phyloP scores from a whole-genome alignment of 1,284 basidiomycete species.

The Trichosporon faecale region DNA sequence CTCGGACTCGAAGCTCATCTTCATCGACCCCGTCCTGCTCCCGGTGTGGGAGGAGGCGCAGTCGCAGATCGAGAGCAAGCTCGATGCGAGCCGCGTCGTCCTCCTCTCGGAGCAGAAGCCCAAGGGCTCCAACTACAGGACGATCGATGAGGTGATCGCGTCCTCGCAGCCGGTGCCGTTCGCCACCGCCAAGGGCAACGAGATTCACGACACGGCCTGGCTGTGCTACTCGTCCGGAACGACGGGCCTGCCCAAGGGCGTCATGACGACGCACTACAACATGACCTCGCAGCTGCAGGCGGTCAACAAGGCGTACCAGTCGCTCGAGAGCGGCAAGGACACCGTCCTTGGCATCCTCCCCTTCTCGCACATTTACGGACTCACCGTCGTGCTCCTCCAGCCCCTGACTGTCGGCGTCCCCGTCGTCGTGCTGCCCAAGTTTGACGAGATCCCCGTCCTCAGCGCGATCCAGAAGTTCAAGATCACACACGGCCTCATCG shows the following conservation, averaged over 20 bases:
- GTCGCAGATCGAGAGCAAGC: slow-evolving; percentile 7
- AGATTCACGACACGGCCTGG: slow-evolving; percentile 19
- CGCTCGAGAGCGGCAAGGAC: slow-evolving; percentile 17
- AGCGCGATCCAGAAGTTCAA: slow-evolving; percentile 67
- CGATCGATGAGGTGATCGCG: slow-evolving; percentile 14
- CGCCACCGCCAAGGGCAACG: slow-evolving; percentile 7
- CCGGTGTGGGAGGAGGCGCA: slow-evolving; percentile 34
- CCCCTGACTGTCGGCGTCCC: slow-evolving; percentile 62
- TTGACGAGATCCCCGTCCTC: slow-evolving; percentile 60
- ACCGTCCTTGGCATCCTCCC: slow-evolving; percentile 21
- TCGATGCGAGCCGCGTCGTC: slow-evolving; percentile 16
- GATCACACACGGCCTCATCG: slow-evolving; percentile 64
- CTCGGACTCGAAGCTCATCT: slow-evolving; percentile 59
- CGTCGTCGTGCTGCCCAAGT: slow-evolving; percentile 66
- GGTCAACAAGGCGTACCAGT: slow-evolving; percentile 6
- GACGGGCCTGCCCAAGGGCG: slow-evolving; percentile 50
- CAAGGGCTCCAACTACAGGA: slow-evolving; percentile 13
- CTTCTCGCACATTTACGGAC: slow-evolving; percentile 25
- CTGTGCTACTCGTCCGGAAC: slow-evolving; percentile 69
- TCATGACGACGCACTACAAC: slow-evolving; percentile 64
- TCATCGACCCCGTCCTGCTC: slow-evolving; percentile 59
- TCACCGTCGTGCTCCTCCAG: slow-evolving; percentile 57
- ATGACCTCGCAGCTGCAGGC: slow-evolving; percentile 51
- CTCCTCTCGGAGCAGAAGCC: slow-evolving; percentile 20
- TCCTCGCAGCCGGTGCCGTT: slow-evolving; percentile 17